A percentile compares a stretch with the other conserved stretches of the same genome.
phyloP scores from a whole-genome alignment of 139 green algal genomes.

The Micromonas commoda region DNA sequence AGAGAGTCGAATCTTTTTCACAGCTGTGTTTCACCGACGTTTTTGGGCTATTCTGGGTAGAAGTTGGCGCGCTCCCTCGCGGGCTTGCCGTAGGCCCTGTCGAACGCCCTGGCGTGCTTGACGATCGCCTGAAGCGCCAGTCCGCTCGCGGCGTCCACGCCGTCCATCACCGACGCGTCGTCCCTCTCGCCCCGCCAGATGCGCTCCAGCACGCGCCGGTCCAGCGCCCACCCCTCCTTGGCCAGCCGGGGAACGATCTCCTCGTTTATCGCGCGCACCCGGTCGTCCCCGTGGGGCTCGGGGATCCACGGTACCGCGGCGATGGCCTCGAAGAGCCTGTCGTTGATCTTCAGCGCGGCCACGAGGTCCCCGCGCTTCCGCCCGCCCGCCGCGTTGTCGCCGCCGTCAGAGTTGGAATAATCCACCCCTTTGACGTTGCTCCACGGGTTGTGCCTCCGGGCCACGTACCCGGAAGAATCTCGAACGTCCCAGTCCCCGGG shows the following conservation, averaged over 20 bases:
- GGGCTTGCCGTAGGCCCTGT: neutral
- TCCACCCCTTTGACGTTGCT: neutral
- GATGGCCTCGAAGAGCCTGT: slow-evolving; percentile 9
- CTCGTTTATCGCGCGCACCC: neutral
- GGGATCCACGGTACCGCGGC: slow-evolving; percentile 5
- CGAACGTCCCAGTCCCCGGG: neutral
- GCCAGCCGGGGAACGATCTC: neutral
- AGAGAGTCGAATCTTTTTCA: neutral
- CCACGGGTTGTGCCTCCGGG: neutral
- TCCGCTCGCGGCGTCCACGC: slow-evolving; percentile 1
- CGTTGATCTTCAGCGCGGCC: neutral
- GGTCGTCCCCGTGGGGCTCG: neutral
- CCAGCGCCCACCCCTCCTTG: neutral
- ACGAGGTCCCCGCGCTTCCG: neutral
- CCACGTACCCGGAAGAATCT: neutral
- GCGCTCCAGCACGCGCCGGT: neutral
- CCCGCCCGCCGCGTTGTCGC: neutral
- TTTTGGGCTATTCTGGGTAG: neutral
- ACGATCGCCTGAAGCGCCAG: neutral
- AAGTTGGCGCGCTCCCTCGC: neutral
- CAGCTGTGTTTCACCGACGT: neutral
- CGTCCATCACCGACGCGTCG: neutral
- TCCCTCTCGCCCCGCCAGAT: slow-evolving; percentile 15
- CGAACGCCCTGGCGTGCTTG: neutral
- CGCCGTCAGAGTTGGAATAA: neutral